Percentiles rank a stretch among this genome's conserved stretches.
Conservation (phyloP, 139 green algal species). For the Spirogloea muscicola region DNA sequence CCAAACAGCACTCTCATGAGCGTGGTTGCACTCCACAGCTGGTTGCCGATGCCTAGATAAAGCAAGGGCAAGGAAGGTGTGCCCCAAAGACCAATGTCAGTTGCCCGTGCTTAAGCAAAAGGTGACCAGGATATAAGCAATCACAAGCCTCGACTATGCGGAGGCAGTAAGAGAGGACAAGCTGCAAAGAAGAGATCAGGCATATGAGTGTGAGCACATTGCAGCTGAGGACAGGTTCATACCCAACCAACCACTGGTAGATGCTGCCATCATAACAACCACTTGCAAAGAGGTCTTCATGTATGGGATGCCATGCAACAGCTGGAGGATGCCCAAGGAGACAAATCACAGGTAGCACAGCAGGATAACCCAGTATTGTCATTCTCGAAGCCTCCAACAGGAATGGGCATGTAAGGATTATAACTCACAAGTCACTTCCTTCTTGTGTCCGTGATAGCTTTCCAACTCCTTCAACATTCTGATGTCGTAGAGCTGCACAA, state of each 20-base stretch:
- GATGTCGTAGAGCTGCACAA: constrained; percentile 52
- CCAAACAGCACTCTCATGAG: constrained; percentile 70
- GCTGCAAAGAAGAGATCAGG: too few species aligned
- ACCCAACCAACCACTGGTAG: constrained; percentile 70
- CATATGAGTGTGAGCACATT: too few species aligned
- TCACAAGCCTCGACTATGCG: background rate
- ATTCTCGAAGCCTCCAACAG: too few species aligned
- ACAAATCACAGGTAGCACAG: too few species aligned
- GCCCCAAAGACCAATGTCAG: too few species aligned
- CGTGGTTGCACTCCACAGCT: constrained; percentile 23
- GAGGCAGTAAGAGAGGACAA: too few species aligned
- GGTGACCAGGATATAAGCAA: background rate
- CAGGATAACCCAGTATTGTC: too few species aligned
- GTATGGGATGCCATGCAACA: constrained; percentile 77
- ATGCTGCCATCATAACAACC: constrained; percentile 69
- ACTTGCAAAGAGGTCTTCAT: constrained; percentile 78
- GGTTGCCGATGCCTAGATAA: background rate
- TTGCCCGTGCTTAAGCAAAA: too few species aligned
- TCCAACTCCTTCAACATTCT: constrained; percentile 59
- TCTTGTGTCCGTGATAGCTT: constrained; percentile 68
- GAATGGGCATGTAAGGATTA: background rate
- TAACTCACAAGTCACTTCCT: constrained; percentile 64
- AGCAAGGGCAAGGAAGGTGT: background rate
- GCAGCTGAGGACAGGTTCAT: too few species aligned
- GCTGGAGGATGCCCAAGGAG: constrained; percentile 15